Evolutionary conservation across 176 grass and related monocot genomes (phyloP).

Genomic region (Ampelocalamus luodianensis): DNA sequence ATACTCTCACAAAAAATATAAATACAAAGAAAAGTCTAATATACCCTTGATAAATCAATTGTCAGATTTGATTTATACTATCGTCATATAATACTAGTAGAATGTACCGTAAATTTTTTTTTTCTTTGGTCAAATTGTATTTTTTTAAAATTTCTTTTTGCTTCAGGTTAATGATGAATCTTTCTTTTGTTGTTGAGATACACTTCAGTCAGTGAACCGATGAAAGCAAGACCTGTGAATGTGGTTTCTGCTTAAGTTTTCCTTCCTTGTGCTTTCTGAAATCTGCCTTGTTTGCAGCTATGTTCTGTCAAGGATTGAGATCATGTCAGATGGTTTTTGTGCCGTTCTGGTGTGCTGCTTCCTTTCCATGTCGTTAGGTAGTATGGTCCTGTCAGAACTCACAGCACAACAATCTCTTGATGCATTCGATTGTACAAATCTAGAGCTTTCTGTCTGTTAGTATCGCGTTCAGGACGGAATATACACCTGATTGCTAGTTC

Average conservation of each 20-base stretch:
- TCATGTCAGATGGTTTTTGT: neutral
- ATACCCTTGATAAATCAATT: no score
- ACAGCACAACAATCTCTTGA: neutral
- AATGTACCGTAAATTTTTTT: neutral
- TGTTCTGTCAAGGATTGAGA: neutral
- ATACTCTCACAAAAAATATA: no score
- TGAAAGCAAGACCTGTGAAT: neutral
- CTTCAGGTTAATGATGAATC: neutral
- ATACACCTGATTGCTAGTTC: no score
- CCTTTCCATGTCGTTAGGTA: neutral
- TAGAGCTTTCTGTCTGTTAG: no score
- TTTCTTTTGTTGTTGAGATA: neutral
- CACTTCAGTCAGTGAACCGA: neutral
- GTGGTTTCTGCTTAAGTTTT: neutral
- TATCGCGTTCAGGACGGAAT: no score
- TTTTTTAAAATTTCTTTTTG: neutral
- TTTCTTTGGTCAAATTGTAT: constrained; percentile 11
- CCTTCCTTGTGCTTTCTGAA: neutral
- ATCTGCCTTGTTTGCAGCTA: neutral
- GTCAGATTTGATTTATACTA: no score
- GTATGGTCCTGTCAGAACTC: neutral
- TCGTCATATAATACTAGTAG: no score
- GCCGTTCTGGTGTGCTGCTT: neutral
- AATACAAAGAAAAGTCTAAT: no score
- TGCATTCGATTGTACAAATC: no score